Conservation (phyloP, 164 flowering plant genomes). For the Stephania japonica region DNA sequence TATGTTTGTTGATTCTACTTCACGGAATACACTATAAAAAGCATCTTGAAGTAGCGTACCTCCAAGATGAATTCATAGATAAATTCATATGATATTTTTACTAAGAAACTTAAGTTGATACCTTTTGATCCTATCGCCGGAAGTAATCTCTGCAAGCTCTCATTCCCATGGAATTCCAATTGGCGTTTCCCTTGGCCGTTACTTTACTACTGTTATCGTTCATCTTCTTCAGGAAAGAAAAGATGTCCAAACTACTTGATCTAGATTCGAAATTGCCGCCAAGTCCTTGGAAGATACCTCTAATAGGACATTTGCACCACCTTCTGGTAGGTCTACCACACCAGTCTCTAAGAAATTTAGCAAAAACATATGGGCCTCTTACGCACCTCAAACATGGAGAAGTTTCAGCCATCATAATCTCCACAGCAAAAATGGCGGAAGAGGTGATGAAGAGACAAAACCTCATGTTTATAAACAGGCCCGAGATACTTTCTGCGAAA, state of each 20-base stretch:
- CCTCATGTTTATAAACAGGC: constrained; percentile 28
- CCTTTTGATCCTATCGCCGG: background rate
- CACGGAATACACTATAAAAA: background rate
- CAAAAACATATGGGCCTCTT: constrained; percentile 37
- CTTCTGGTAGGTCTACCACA: constrained; percentile 28
- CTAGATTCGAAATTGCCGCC: no score
- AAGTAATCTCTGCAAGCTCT: background rate
- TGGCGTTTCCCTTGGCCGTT: background rate
- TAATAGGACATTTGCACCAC: constrained; percentile 38
- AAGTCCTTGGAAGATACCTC: constrained; percentile 35
- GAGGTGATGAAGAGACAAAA: constrained; percentile 43
- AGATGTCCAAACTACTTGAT: constrained; percentile 7
- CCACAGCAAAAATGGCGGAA: constrained; percentile 36
- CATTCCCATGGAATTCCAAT: background rate
- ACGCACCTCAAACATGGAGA: constrained; percentile 44
- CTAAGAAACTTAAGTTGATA: background rate
- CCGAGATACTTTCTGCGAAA: constrained; percentile 14
- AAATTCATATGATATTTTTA: background rate
- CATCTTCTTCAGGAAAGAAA: constrained; percentile 1
- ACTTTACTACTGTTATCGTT: constrained; percentile 9
- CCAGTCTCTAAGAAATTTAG: constrained; percentile 27
- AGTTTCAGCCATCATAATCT: constrained; percentile 28
- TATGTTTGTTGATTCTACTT: background rate
- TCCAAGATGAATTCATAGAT: background rate
- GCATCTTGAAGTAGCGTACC: background rate